phyloP scores from a whole-genome alignment of 1,284 basidiomycete genomes.

The Austroboletus niveus region DNA sequence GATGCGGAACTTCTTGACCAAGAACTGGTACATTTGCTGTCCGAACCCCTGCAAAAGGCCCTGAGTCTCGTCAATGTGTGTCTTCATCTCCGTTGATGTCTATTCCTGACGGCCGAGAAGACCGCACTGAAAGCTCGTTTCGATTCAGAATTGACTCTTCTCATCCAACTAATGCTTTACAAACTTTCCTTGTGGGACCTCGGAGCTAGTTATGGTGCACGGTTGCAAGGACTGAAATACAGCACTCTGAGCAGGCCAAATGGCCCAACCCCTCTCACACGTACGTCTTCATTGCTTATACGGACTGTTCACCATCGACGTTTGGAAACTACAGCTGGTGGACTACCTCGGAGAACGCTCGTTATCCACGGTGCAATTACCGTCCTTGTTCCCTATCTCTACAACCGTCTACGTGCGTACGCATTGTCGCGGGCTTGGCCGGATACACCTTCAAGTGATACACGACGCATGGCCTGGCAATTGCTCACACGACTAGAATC shows the following conservation, averaged over 20 bases:
- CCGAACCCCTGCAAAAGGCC: slow-evolving; percentile 79
- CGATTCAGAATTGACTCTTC: slow-evolving; percentile 79
- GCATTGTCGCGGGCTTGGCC: slow-evolving; percentile 88
- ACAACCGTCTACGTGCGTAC: slow-evolving; percentile 69
- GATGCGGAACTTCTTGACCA: slow-evolving; percentile 93
- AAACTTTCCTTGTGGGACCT: slow-evolving; percentile 82
- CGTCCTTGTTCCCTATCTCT: slow-evolving; percentile 76
- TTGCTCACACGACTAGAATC: slow-evolving; percentile 69
- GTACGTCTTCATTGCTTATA: slow-evolving; percentile 14
- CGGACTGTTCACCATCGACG: slow-evolving; percentile 10
- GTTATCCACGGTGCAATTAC: slow-evolving; percentile 74
- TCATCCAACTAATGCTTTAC: slow-evolving; percentile 80
- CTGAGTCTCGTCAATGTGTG: slow-evolving; percentile 71
- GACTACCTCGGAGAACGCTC: slow-evolving; percentile 58
- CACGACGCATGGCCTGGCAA: slow-evolving; percentile 76
- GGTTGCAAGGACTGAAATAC: slow-evolving; percentile 84
- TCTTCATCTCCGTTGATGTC: slow-evolving; percentile 11
- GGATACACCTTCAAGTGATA: slow-evolving; percentile 79
- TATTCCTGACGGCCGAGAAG: slow-evolving; percentile 36
- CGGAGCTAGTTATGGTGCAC: slow-evolving; percentile 87
- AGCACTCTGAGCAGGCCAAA: slow-evolving; percentile 35
- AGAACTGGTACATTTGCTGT: slow-evolving; percentile 82
- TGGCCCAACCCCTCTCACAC: slow-evolving; percentile 18
- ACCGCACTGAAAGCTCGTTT: slow-evolving; percentile 62
- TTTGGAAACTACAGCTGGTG: slow-evolving; percentile 48